These are phyloP conservation scores for Xylariaceae sp. DNA, from an alignment of 2,329 filamentous ascomycete genomes.

Conservation along the genomic window DNA sequence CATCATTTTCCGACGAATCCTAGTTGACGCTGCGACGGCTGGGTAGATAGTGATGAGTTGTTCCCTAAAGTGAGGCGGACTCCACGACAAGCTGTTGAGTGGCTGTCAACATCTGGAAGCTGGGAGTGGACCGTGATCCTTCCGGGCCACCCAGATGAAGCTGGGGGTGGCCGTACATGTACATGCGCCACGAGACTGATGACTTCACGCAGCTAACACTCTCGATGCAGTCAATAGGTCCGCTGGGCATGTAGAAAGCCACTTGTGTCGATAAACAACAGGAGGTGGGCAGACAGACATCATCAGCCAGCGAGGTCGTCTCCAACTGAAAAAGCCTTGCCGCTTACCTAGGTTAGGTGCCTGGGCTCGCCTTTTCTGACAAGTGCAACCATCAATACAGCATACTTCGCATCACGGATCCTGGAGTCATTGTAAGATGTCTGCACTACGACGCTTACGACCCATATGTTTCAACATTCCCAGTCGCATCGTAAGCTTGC, in stretches of 20 bases:
- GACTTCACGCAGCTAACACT: slow-evolving; percentile 6
- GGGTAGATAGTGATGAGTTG: slow-evolving; percentile 27
- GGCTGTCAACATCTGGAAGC: slow-evolving; percentile 21
- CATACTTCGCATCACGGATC: slow-evolving; percentile 10
- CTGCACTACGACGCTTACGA: slow-evolving; percentile 12
- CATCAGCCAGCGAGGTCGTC: slow-evolving; percentile 3
- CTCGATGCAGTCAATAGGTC: too few relatives aligned
- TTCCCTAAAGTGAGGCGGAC: slow-evolving; percentile 29
- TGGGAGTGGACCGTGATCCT: slow-evolving; percentile 17
- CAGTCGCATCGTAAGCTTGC: slow-evolving; percentile 5
- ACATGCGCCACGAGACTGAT: slow-evolving; percentile 7
- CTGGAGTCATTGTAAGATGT: slow-evolving; percentile 1
- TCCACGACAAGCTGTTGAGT: slow-evolving; percentile 24
- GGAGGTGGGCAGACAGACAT: not conserved
- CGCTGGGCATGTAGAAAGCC: too few relatives aligned
- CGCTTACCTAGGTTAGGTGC: not conserved
- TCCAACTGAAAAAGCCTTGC: not conserved
- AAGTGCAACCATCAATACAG: slow-evolving; percentile 5
- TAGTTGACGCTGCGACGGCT: slow-evolving; percentile 16
- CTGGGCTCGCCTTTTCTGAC: slow-evolving; percentile 6
- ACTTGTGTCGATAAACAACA: not conserved
- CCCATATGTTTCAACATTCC: slow-evolving; percentile 2
- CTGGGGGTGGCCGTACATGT: not conserved
- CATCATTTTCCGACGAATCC: slow-evolving; percentile 16
- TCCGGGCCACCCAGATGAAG: slow-evolving; percentile 10